Evolutionary conservation across 805 yeast species (phyloP), one percentile per base, ranked within the genome.

Genomic region (Lachancea sp.): DNA sequence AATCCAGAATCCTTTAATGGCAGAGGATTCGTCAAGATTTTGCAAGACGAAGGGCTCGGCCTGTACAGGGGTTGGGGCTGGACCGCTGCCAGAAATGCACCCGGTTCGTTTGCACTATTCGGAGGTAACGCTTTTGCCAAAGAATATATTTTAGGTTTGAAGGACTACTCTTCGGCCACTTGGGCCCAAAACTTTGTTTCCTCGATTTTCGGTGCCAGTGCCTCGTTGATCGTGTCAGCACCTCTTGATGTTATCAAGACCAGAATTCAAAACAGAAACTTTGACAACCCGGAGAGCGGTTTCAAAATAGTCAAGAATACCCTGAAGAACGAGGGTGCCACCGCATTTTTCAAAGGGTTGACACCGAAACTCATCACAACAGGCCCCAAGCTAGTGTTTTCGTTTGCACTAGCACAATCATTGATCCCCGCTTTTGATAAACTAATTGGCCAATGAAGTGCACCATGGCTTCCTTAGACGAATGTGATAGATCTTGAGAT

Each of bases 1-100:
- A 92, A 92, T 72, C 99, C 99, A n/a, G 98, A 90, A 67, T 71
- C 97, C n/a, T 92, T 92, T 77, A 83, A 80, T 67, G 99, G 99
- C 54, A 84, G 98, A 71, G 97, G 98, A 8, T 89, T 92, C 69
- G 46, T 89, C 51, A 83, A 76, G 65, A 86, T 92, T 57, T 61
- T 92, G 45, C 59, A 71, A 41, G 98, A 92, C 61, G 98, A 92
- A 69, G 97, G 98, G 15, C 74, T 87, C 45, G 87, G 92, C 18
- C 72, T 92, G 53, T 92, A 92, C 71, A 76, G 96, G 63, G 99
- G 99, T 51, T 89, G 97, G 95, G 97, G 97, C 44, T 92, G 99
- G 99, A 92, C 99, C 45, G 95, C 95, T 53, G 99, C 99, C 32
- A 83, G 99, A 77, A 92, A 92, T 63, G 97, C 97, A 2, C 99